A percentile compares a stretch with the other conserved stretches of the same genome.
Conservation (phyloP, 2,329 filamentous ascomycete genomes). For the Calonectria hongkongensis region DNA sequence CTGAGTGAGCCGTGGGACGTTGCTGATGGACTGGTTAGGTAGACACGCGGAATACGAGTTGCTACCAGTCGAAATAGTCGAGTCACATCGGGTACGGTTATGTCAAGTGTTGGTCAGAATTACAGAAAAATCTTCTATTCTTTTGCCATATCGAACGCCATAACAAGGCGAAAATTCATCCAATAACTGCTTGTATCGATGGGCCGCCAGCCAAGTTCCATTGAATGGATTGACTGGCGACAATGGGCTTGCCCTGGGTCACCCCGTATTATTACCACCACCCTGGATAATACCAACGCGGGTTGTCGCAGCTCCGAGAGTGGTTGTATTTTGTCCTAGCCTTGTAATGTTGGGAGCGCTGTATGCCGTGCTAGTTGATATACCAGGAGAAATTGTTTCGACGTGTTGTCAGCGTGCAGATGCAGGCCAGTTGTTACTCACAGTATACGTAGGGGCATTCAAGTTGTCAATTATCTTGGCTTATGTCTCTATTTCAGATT, state of each 20-base stretch:
- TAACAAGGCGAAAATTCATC: background rate
- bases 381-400: too few relatives aligned
- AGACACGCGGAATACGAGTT: constrained; percentile 54
- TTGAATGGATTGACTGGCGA: background rate
- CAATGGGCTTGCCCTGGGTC: background rate
- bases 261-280: background rate
- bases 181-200: background rate
- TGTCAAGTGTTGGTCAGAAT: constrained; percentile 16
- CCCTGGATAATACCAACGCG: constrained; percentile 47
- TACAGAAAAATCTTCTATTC: constrained; percentile 23
- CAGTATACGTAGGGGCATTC: too few relatives aligned
- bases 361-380: too few relatives aligned
- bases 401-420: too few relatives aligned
- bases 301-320: constrained; percentile 51
- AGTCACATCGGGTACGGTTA: constrained; percentile 21
- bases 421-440: too few relatives aligned
- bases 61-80: constrained; percentile 6
- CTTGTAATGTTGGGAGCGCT: too few relatives aligned
- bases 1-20: constrained; percentile 50
- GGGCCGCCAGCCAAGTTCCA: background rate
- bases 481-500: too few relatives aligned
- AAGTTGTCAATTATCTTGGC: too few relatives aligned
- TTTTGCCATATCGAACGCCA: background rate
- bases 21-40: constrained; percentile 57
- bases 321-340: background rate